Conservation (phyloP, 179 eudicot species). For the Drosera spatulata region DNA sequence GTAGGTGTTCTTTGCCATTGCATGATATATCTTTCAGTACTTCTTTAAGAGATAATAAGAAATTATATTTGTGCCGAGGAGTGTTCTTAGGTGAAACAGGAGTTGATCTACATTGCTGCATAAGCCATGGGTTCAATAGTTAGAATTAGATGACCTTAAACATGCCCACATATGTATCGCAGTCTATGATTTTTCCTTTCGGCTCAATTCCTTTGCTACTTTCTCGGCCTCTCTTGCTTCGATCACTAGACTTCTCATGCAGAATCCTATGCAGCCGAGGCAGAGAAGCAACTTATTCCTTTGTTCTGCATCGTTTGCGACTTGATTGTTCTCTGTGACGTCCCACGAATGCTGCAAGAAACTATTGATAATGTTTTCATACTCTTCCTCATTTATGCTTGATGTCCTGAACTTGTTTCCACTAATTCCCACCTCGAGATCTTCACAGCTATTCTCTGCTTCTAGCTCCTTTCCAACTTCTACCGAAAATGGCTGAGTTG, state of each 20-base stretch:
- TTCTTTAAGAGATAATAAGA: too few species aligned
- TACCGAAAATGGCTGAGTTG: too few species aligned
- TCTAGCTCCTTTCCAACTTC: neutral
- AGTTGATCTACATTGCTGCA: too few species aligned
- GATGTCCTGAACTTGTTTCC: neutral
- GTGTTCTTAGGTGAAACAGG: too few species aligned
- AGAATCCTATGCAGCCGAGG: slow-evolving; percentile 7
- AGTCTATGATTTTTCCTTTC: slow-evolving; percentile 7
- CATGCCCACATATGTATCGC: too few species aligned
- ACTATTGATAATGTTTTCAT: slow-evolving; percentile 4
- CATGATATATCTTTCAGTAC: too few species aligned
- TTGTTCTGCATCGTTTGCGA: neutral
- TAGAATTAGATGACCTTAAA: too few species aligned
- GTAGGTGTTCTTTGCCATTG: too few species aligned
- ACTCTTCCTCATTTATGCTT: slow-evolving; percentile 5
- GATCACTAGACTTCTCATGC: slow-evolving; percentile 6
- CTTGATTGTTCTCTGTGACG: slow-evolving; percentile 1
- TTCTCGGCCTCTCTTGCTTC: slow-evolving; percentile 8
- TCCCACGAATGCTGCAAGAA: slow-evolving; percentile 9
- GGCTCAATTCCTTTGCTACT: slow-evolving; percentile 3
- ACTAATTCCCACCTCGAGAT: slow-evolving; percentile 9
- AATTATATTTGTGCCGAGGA: too few species aligned
- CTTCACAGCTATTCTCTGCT: neutral
- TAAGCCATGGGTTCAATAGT: too few species aligned
- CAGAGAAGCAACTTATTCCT: slow-evolving; percentile 5